A percentile compares a stretch with the other conserved stretches of the same genome.
Evolutionary conservation across 306 rosid species (phyloP).

Genomic region (Potentilla sterilis): DNA sequence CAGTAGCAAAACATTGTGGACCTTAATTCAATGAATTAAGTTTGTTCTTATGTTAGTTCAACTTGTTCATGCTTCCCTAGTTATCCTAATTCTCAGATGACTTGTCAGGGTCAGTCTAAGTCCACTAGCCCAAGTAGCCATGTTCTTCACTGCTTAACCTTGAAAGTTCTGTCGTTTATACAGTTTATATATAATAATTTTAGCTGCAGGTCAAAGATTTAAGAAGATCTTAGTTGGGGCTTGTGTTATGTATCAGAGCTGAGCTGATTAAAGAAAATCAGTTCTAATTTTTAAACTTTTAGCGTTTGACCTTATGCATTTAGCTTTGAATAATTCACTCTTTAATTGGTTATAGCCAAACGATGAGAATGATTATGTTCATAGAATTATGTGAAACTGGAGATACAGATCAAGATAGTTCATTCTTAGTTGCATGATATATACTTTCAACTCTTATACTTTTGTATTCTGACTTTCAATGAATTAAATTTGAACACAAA

Average conservation of each 20-base stretch:
- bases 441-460: too few relatives aligned
- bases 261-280: background rate
- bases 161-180: background rate
- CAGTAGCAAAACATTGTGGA: background rate
- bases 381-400: background rate
- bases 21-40: conserved; percentile 17
- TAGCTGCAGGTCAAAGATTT: conserved; percentile 7
- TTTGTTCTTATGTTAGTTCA: background rate
- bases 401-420: background rate
- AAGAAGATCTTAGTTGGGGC: conserved; percentile 5
- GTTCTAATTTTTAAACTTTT: background rate
- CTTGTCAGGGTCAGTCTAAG: background rate
- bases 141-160: conserved; percentile 9
- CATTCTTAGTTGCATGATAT: background rate
- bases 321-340: background rate
- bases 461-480: too few relatives aligned
- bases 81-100: conserved; percentile 12
- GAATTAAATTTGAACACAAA: too few relatives aligned
- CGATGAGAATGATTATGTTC: background rate
- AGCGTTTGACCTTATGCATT: background rate
- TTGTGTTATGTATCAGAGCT: background rate
- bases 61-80: background rate
- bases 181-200: background rate
- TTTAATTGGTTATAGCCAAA: background rate
- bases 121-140: conserved; percentile 16